These are phyloP conservation scores for Penicillium bovifimosum DNA, from an alignment of 495 filamentous ascomycete species.

Conservation along the genomic window DNA sequence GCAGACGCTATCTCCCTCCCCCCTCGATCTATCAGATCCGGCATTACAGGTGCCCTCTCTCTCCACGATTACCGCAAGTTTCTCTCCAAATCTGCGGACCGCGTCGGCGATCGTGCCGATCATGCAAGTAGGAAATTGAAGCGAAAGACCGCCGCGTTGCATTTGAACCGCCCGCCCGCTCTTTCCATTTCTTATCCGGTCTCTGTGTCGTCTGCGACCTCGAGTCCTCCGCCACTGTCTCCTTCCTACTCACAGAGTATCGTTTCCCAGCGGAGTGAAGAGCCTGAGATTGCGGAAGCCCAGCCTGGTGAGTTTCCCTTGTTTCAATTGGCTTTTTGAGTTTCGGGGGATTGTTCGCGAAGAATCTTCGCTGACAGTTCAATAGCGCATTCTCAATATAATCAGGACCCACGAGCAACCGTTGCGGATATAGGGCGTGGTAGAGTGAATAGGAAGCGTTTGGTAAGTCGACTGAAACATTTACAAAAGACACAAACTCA, in stretches of 20 bases:
- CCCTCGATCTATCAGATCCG: slow-evolving; percentile 20
- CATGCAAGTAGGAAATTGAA: slow-evolving; percentile 27
- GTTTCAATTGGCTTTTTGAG: neutral
- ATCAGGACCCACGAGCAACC: slow-evolving; percentile 19
- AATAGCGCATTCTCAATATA: slow-evolving; percentile 11
- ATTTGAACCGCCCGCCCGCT: slow-evolving; percentile 28
- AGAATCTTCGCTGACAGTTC: slow-evolving; percentile 11
- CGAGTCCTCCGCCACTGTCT: slow-evolving; percentile 40
- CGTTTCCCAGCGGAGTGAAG: slow-evolving; percentile 31
- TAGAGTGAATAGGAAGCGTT: slow-evolving; percentile 27
- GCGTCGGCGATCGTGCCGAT: slow-evolving; percentile 23
- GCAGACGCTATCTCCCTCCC: slow-evolving; percentile 17
- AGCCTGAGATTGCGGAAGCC: slow-evolving; percentile 26
- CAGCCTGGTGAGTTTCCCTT: slow-evolving; percentile 19
- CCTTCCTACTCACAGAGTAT: slow-evolving; percentile 40
- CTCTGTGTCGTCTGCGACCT: slow-evolving; percentile 31
- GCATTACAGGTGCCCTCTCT: slow-evolving; percentile 24
- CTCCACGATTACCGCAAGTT: slow-evolving; percentile 34
- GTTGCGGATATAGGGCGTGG: slow-evolving; percentile 22
- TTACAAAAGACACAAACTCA: slow-evolving; percentile 4
- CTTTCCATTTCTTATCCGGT: slow-evolving; percentile 19
- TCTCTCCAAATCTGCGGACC: slow-evolving; percentile 25
- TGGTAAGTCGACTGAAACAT: slow-evolving; percentile 25
- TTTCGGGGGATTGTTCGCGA: too few relatives aligned
- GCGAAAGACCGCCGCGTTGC: slow-evolving; percentile 33